Evolutionary conservation across 495 filamentous ascomycete species (phyloP).

Genomic region (Neurospora terricola): DNA sequence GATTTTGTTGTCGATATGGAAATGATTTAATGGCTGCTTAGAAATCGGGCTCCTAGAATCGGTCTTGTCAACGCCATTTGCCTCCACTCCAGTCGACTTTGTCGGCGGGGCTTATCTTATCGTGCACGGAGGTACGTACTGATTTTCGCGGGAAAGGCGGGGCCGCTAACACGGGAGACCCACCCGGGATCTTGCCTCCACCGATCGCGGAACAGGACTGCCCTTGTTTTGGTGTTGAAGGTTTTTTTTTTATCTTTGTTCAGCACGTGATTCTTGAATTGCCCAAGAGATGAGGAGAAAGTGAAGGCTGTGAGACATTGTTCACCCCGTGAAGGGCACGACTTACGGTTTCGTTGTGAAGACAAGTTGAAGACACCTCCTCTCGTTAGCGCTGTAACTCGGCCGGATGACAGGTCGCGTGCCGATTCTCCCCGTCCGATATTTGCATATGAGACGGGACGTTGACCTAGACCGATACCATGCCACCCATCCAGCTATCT

Average conservation of each 20-base stretch:
- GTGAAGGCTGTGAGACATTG: neutral
- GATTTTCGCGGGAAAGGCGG: neutral
- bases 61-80: neutral
- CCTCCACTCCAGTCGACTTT: neutral
- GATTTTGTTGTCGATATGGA: neutral
- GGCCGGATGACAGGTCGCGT: neutral
- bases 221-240: neutral
- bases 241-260: neutral
- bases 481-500: neutral
- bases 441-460: neutral
- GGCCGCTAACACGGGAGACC: neutral
- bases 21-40: neutral
- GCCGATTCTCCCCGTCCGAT: neutral
- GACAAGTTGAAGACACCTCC: neutral
- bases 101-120: neutral
- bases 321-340: neutral
- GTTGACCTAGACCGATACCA: neutral
- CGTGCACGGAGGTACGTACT: neutral
- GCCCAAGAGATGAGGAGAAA: neutral
- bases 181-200: neutral
- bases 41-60: neutral
- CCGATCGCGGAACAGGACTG: neutral
- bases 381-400: neutral
- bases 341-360: neutral
- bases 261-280: neutral